A percentile compares a stretch with the other conserved stretches of the same genome.
phyloP scores from a whole-genome alignment of 2,329 filamentous ascomycete species.

The Claviceps humidiphila region DNA sequence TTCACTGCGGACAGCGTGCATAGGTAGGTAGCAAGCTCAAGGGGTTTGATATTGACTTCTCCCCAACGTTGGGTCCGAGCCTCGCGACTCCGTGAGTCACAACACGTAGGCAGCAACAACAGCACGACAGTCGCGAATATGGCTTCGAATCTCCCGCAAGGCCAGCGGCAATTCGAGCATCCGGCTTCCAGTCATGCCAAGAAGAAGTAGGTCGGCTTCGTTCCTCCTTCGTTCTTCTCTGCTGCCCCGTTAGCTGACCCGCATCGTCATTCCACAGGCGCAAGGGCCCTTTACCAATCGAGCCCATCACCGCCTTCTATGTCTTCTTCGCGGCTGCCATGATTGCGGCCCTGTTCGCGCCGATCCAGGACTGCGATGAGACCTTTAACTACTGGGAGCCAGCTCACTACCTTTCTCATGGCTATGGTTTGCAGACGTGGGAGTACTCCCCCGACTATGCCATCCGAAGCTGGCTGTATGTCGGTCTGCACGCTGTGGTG shows the following conservation, averaged over 20 bases:
- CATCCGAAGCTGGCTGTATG: conserved; percentile 90
- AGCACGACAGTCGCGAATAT: conserved; percentile 13
- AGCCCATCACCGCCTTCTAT: conserved; percentile 67
- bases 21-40: too few species aligned
- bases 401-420: conserved; percentile 83
- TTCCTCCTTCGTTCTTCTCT: neutral
- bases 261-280: conserved; percentile 19
- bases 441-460: conserved; percentile 93
- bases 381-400: conserved; percentile 99
- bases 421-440: conserved; percentile 93
- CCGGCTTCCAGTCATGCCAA: conserved; percentile 36
- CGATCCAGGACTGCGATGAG: conserved; percentile 96
- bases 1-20: too few species aligned
- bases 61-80: too few species aligned
- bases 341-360: conserved; percentile 67
- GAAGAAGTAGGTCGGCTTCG: conserved; percentile 30
- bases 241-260: neutral
- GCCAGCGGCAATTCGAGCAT: conserved; percentile 29
- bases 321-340: conserved; percentile 62
- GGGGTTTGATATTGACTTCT: too few species aligned
- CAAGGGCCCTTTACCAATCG: conserved; percentile 47
- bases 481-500: conserved; percentile 62
- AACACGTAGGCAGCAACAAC: too few species aligned
- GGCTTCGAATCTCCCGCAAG: conserved; percentile 23
- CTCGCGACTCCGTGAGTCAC: too few species aligned